Conservation (phyloP, 345 rosid genomes). For the Moricandia moricandioides region DNA sequence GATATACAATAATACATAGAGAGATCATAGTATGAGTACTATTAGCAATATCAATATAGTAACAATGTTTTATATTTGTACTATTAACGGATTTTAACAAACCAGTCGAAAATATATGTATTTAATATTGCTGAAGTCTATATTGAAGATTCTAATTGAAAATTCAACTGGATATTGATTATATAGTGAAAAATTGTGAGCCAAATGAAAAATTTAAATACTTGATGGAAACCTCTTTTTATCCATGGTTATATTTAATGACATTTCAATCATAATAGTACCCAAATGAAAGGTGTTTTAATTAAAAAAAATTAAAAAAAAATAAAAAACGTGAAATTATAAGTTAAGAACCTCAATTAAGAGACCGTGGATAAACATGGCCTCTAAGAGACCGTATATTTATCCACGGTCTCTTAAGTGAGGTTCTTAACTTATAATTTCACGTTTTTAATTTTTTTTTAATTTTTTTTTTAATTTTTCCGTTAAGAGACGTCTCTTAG, state of each 20-base stretch:
- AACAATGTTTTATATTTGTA: background rate
- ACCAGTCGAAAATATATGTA: background rate
- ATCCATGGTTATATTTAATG: background rate
- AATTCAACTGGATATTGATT: background rate
- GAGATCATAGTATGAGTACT: background rate
- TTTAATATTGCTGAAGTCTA: background rate
- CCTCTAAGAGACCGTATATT: too few species aligned
- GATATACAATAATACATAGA: background rate
- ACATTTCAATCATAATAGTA: conserved; percentile 13
- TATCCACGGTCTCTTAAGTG: too few species aligned
- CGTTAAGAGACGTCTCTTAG: too few species aligned
- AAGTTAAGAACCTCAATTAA: too few species aligned
- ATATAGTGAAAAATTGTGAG: background rate
- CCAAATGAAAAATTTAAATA: background rate
- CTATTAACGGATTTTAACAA: background rate
- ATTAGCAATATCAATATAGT: background rate
- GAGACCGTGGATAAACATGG: too few species aligned
- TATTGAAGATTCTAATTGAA: background rate
- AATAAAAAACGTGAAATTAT: too few species aligned
- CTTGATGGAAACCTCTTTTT: background rate
- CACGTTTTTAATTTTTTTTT: too few species aligned
- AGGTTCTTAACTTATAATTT: too few species aligned
- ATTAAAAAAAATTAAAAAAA: too few species aligned
- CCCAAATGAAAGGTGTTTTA: background rate
- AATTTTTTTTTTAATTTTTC: too few species aligned